Evolutionary conservation across 2,329 filamentous ascomycete species (phyloP), one percentile per base, ranked within the genome.

Genomic region (Pseudogymnoascus sp.): DNA sequence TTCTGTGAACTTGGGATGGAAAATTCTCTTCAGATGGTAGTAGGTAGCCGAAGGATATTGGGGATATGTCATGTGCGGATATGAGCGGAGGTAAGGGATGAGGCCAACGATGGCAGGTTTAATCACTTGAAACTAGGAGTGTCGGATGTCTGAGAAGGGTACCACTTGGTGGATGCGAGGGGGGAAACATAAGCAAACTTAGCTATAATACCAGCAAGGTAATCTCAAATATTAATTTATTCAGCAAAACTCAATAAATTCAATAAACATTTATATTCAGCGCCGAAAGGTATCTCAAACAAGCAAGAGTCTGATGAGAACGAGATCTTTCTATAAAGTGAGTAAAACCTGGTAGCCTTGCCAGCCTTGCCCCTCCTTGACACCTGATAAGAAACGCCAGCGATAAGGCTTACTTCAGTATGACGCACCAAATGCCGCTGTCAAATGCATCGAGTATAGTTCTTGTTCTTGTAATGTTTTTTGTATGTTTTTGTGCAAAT

Each of bases 391-490:
- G 50, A 5, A 21, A 35, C 28, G 25, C 23, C 28, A 35, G 14
- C 28, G 50, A 56, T 56, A 56, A 56, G 50, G 28, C 50, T 56
- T 33, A 56, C 50, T 56, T 56, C 50, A 56, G 50, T 56, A 56
- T 56, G 50, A 56, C 50, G 50, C 50, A 56, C 28, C 50, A 56
- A 56, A 35, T 14, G 8, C 50, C 16, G 50, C 50, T 56, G 50
- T 56, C 50, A 56, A 56, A 56, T 56, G 50, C 50, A 56, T 56
- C 28, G 50, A 56, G 50, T 56, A 56, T 56, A 21, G 50, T 56
- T 53, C 25, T 31, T 53, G 23, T 53, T 53, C 47, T 50, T 53
- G 25, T 33, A 33, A 56, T 56, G 23, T 11, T 50, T 53, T 31
- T 21, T 18, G 25, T 31, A 31, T 31, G 14, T 53, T 56, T 56